Evolutionary conservation across 2,329 filamentous ascomycete species (phyloP), one percentile per base, ranked within the genome.

Genomic region (Juglanconis sp.): DNA sequence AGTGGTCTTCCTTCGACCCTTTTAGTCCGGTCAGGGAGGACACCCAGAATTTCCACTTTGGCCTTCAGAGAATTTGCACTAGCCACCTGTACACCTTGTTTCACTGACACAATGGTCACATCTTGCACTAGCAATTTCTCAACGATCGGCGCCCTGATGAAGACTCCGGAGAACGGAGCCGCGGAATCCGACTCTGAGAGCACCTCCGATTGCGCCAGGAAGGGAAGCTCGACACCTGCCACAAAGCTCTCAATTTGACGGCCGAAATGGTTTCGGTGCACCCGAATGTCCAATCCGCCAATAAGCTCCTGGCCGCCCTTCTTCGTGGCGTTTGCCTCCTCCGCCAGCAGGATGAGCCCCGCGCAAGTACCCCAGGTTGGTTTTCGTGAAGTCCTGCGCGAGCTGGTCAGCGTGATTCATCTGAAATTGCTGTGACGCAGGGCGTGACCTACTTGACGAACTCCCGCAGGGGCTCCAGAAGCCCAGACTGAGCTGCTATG

Each of bases 301-400:
- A 99, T 92, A 57, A 98, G 82, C 62, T 96, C 92, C 74, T 98
- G 95, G 0, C 94, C 94, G 48, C 92, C 92, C 69, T 90, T 87
- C 73, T 97, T 98, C 42, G 91, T 92, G 64, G 88, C 85, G 72
- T 94, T 96, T 53, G 92, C 94, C 61, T 89, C 87, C 69, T 96
- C 90, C 2, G 92, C 89, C 53, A 99, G 87, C 53, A 98, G 79
- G 67, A 99, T 97, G 60, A 98, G 83, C 9, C 95, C 95, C 11
- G 95, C 95, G 73, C 95, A 99, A 24, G 95, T 98, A 59, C 95
- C 95, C 94, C 94, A 99, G 31, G 90, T 91, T 10, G 93, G 93
- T 67, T 90, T 92, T 66, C 89, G 86, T 56, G 86, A 78, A 46
- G 90, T 79, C 70, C 91, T 94, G 65, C 46, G 36, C 24, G n/a